Conservation (phyloP, 192 early-diverging fungal genomes). For the Coemansia sp. region DNA sequence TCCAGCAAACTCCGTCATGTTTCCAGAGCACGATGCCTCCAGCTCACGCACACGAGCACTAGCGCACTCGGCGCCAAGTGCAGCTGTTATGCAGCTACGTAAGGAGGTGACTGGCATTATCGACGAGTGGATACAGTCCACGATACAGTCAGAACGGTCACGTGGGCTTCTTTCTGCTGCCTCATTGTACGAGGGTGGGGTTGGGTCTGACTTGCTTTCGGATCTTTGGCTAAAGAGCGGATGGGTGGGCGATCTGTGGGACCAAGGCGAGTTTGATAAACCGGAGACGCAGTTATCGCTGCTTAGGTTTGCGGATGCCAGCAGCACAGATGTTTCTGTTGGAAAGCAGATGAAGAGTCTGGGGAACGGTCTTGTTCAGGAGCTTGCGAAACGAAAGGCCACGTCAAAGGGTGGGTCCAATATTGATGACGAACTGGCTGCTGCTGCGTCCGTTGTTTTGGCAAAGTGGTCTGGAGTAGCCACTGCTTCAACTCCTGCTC, state of each 20-base stretch:
- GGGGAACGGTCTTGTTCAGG: slow-evolving; percentile 60
- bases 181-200: slow-evolving; percentile 67
- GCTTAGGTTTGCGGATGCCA: slow-evolving; percentile 31
- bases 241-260: slow-evolving; percentile 74
- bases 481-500: slow-evolving; percentile 23
- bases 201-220: slow-evolving; percentile 54
- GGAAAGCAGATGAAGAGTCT: slow-evolving; percentile 65
- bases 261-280: slow-evolving; percentile 75
- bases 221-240: slow-evolving; percentile 63
- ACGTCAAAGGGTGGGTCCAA: slow-evolving; percentile 21
- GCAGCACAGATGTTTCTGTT: slow-evolving; percentile 58
- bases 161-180: slow-evolving; percentile 55
- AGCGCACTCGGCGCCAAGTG: slow-evolving; percentile 3
- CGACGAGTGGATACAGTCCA: slow-evolving; percentile 41
- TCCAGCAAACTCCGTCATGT: slow-evolving; percentile 15
- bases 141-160: slow-evolving; percentile 28
- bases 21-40: slow-evolving; percentile 14
- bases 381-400: slow-evolving; percentile 57
- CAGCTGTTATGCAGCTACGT: slow-evolving; percentile 17
- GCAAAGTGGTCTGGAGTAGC: slow-evolving; percentile 62
- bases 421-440: slow-evolving; percentile 54
- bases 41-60: neutral
- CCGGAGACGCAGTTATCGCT: slow-evolving; percentile 66
- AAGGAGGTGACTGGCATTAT: neutral
- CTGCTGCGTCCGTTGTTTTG: slow-evolving; percentile 60